phyloP scores from a whole-genome alignment of 306 rosid species.

The Cucurbita pepo region DNA sequence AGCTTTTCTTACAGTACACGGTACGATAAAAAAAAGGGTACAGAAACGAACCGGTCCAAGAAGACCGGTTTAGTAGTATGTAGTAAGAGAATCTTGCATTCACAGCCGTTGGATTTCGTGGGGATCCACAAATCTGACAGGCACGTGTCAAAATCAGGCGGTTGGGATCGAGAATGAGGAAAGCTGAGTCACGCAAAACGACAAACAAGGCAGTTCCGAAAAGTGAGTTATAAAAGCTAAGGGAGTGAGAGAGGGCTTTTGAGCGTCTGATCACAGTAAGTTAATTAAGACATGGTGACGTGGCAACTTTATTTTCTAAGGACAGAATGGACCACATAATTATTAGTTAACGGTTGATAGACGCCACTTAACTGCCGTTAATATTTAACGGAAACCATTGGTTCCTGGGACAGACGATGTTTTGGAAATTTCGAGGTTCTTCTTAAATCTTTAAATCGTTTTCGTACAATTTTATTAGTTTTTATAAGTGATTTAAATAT shows the following conservation, averaged over 20 bases:
- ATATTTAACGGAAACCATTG: not conserved
- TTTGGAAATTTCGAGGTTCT: not conserved
- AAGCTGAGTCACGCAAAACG: conserved; percentile 29
- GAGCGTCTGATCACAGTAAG: not conserved
- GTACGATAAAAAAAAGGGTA: not conserved
- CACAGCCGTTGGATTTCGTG: conserved; percentile 14
- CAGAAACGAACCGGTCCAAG: not conserved
- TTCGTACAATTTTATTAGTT: not conserved
- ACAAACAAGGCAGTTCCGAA: conserved; percentile 3
- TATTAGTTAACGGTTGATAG: conserved; percentile 4
- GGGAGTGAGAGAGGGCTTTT: not conserved
- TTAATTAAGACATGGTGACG: conserved; percentile 2
- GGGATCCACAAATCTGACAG: not conserved
- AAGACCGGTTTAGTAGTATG: not conserved
- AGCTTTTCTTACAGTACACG: not conserved
- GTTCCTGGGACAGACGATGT: not conserved
- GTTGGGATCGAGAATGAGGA: conserved; percentile 10
- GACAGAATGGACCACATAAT: conserved; percentile 6
- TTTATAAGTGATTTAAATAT: not conserved
- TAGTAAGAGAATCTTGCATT: conserved; percentile 17
- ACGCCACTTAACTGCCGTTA: not conserved
- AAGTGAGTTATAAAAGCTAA: not conserved
- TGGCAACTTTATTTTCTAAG: not conserved
- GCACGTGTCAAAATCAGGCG: conserved; percentile 16
- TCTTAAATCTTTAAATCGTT: not conserved